Percentiles rank a stretch among this genome's conserved stretches.
These are phyloP conservation scores for Boechera stricta DNA, from an alignment of 345 rosid genomes.

Conservation along the genomic window DNA sequence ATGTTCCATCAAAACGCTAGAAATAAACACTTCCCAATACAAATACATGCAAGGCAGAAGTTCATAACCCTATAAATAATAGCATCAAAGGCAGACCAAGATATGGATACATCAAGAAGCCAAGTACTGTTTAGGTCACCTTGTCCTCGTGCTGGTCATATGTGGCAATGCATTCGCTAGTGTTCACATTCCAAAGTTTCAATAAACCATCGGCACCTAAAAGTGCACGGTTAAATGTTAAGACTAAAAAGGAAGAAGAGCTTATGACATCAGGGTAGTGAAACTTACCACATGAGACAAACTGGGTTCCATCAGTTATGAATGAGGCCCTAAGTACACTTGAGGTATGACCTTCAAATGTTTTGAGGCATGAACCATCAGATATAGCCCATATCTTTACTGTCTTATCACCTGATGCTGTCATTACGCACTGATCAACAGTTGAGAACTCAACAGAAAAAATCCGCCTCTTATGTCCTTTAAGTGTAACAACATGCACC, in stretches of 20 bases:
- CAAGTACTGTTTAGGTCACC: constrained; percentile 51
- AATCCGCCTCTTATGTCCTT: constrained; percentile 92
- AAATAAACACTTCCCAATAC: constrained; percentile 15
- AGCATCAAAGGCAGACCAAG: constrained; percentile 18
- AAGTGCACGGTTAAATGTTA: constrained; percentile 37
- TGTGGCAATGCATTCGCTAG: constrained; percentile 88
- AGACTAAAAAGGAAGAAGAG: constrained; percentile 10
- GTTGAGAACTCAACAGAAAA: constrained; percentile 99
- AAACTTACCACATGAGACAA: constrained; percentile 87
- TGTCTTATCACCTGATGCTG: constrained; percentile 94
- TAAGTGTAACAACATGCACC: constrained; percentile 75
- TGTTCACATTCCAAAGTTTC: constrained; percentile 87
- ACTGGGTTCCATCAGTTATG: constrained; percentile 85
- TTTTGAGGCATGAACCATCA: constrained; percentile 93
- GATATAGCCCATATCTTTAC: constrained; percentile 90
- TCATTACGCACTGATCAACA: constrained; percentile 92
- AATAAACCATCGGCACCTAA: constrained; percentile 96
- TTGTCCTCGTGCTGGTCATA: constrained; percentile 95
- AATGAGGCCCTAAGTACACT: constrained; percentile 90
- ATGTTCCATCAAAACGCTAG: constrained; percentile 21
- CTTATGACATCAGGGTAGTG: constrained; percentile 17
- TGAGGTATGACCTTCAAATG: constrained; percentile 96
- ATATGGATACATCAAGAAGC: constrained; percentile 16
- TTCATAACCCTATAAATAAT: background rate
- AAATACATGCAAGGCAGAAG: background rate